These are phyloP conservation scores for Verticillium isaacii DNA, from an alignment of 2,329 filamentous ascomycete genomes.

Conservation along the genomic window DNA sequence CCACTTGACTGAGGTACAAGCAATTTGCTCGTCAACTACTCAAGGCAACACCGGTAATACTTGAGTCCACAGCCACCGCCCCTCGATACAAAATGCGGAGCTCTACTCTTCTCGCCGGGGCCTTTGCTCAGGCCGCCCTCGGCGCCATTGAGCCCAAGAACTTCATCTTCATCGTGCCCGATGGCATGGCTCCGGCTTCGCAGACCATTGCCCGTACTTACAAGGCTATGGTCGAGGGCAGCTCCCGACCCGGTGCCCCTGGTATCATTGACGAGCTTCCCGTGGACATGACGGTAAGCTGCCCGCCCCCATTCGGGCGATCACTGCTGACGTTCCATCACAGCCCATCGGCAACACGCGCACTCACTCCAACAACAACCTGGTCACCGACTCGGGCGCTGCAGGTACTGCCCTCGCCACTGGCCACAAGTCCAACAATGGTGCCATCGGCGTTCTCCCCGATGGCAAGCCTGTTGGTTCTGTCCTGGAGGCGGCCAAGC, in stretches of 20 bases:
- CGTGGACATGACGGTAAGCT: not conserved
- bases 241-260: not conserved
- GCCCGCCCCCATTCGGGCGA: no score
- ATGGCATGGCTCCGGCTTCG: conserved; percentile 11
- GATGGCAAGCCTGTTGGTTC: conserved; percentile 25
- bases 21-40: not conserved
- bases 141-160: conserved; percentile 13
- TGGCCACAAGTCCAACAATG: conserved; percentile 31
- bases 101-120: conserved; percentile 6
- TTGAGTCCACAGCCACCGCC: not conserved
- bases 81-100: conserved; percentile 4
- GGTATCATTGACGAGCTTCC: conserved; percentile 1
- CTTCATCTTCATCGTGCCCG: conserved; percentile 14
- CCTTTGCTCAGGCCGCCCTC: conserved; percentile 7
- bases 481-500: conserved; percentile 31
- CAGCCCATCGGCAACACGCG: conserved; percentile 11
- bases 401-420: conserved; percentile 30
- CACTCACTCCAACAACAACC: conserved; percentile 22
- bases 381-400: conserved; percentile 32
- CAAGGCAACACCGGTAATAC: not conserved
- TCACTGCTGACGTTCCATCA: not conserved
- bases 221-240: conserved; percentile 7
- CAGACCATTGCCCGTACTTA: conserved; percentile 8
- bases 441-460: conserved; percentile 25
- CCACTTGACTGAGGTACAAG: not conserved